These are phyloP conservation scores for Zymoseptoria tritici DNA, from an alignment of 2,329 filamentous ascomycete genomes.

Conservation along the genomic window DNA sequence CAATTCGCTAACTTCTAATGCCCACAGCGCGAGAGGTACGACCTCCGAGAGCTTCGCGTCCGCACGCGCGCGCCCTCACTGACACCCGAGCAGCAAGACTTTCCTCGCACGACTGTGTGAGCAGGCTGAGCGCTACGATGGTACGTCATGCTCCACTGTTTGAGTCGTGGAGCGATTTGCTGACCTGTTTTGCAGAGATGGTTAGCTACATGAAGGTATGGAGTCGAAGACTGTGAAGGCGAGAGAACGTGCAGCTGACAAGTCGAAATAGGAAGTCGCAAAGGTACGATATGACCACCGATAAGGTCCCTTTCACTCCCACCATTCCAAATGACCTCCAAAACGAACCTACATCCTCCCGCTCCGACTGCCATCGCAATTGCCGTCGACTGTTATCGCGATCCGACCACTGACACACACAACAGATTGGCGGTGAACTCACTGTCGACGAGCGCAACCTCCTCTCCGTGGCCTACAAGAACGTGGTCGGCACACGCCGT, in stretches of 20 bases:
- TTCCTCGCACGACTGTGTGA: slow-evolving; percentile 99
- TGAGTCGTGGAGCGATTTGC: neutral
- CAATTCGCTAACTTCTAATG: slow-evolving; percentile 34
- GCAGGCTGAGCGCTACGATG: slow-evolving; percentile 99
- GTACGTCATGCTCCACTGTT: slow-evolving; percentile 39
- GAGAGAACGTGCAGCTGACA: slow-evolving; percentile 26
- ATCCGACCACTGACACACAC: slow-evolving; percentile 1
- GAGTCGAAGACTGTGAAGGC: neutral
- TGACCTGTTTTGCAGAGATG: slow-evolving; percentile 59
- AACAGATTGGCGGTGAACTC: slow-evolving; percentile 58
- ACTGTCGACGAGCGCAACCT: slow-evolving; percentile 75
- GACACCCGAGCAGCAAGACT: slow-evolving; percentile 73
- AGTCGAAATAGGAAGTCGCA: slow-evolving; percentile 69
- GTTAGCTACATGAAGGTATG: slow-evolving; percentile 94
- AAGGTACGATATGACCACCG: slow-evolving; percentile 52
- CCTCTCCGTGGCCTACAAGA: slow-evolving; percentile 99
- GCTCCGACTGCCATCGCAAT: neutral
- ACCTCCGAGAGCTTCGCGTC: slow-evolving; percentile 10
- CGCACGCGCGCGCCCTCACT: slow-evolving; percentile 12
- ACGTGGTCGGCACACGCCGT: slow-evolving; percentile 95
- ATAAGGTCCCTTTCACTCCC: slow-evolving; percentile 9
- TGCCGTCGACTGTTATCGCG: neutral
- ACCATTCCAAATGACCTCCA: slow-evolving; percentile 8
- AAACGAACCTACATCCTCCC: neutral
- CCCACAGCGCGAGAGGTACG: slow-evolving; percentile 44